Evolutionary conservation across 2,329 filamentous ascomycete species (phyloP).

Genomic region (Hawksworthiomyces lignivorus): DNA sequence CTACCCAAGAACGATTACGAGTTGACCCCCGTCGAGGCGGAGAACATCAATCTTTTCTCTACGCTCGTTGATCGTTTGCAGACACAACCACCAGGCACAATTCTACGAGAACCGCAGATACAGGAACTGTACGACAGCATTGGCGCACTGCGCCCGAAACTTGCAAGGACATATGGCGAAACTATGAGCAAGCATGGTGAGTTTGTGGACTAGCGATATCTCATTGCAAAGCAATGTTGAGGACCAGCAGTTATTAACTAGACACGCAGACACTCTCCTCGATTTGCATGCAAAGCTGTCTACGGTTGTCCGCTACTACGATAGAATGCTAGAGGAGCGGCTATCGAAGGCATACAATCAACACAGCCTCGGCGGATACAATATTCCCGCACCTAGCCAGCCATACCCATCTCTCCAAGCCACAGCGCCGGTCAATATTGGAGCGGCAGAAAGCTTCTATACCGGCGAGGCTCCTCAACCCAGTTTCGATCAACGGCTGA

Average conservation of each 20-base stretch:
- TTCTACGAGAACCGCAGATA: constrained; percentile 93
- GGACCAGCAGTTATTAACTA: not conserved
- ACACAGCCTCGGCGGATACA: constrained; percentile 62
- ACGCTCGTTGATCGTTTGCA: constrained; percentile 91
- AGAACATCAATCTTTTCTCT: constrained; percentile 94
- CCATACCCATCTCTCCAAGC: constrained; percentile 66
- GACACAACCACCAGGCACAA: constrained; percentile 90
- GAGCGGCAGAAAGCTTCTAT: constrained; percentile 74
- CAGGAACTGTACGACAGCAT: constrained; percentile 98
- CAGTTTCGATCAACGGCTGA: constrained; percentile 42
- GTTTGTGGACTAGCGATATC: constrained; percentile 25
- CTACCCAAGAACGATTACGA: constrained; percentile 90
- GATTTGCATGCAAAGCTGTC: constrained; percentile 93
- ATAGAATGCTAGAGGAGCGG: constrained; percentile 94
- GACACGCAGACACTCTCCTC: constrained; percentile 67
- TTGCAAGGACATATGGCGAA: constrained; percentile 92
- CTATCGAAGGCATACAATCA: constrained; percentile 88
- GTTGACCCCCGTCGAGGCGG: constrained; percentile 83
- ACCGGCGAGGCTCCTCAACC: constrained; percentile 52
- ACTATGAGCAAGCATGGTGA: constrained; percentile 98
- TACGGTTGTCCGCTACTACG: constrained; percentile 94
- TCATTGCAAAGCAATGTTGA: too few relatives aligned
- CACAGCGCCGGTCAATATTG: constrained; percentile 31
- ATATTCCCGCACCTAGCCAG: constrained; percentile 43
- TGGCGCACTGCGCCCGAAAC: constrained; percentile 82